These are phyloP conservation scores for Alectoria sarmentosa DNA, from an alignment of 495 filamentous ascomycete species.

Conservation along the genomic window DNA sequence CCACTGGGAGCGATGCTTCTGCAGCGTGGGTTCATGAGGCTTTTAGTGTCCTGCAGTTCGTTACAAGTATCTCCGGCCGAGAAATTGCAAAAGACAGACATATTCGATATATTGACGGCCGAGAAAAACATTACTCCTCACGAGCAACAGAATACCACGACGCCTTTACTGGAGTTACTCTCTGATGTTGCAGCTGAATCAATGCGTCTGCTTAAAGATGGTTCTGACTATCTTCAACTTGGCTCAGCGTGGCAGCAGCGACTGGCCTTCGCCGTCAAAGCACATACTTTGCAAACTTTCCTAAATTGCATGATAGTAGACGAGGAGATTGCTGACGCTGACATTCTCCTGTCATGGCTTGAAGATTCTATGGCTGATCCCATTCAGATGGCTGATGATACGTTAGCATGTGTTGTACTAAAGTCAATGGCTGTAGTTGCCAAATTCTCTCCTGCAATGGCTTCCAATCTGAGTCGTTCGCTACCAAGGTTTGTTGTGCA, in stretches of 20 bases:
- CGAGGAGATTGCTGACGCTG: conserved; percentile 69
- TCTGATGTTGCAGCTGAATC: conserved; percentile 70
- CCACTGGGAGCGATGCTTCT: conserved; percentile 90
- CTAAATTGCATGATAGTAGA: conserved; percentile 76
- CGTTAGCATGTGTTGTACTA: conserved; percentile 65
- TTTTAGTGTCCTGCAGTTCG: conserved; percentile 73
- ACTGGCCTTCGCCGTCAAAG: conserved; percentile 80
- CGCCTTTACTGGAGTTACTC: conserved; percentile 55
- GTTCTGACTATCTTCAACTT: conserved; percentile 79
- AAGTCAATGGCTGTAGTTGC: conserved; percentile 78
- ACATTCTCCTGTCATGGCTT: conserved; percentile 80
- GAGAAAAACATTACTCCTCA: conserved; percentile 34
- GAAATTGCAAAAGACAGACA: conserved; percentile 50
- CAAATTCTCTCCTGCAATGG: conserved; percentile 60
- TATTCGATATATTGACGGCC: conserved; percentile 70
- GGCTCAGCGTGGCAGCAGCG: conserved; percentile 81
- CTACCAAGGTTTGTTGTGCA: conserved; percentile 81
- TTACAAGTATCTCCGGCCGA: conserved; percentile 56
- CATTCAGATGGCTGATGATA: conserved; percentile 70
- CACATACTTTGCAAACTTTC: conserved; percentile 70
- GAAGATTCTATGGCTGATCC: conserved; percentile 69
- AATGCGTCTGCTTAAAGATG: conserved; percentile 80
- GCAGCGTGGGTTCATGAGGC: conserved; percentile 75
- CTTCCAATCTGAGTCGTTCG: conserved; percentile 70
- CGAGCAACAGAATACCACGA: conserved; percentile 35